Conservation (phyloP, 2,329 filamentous ascomycete species). For the Colletotrichum paranaense region DNA sequence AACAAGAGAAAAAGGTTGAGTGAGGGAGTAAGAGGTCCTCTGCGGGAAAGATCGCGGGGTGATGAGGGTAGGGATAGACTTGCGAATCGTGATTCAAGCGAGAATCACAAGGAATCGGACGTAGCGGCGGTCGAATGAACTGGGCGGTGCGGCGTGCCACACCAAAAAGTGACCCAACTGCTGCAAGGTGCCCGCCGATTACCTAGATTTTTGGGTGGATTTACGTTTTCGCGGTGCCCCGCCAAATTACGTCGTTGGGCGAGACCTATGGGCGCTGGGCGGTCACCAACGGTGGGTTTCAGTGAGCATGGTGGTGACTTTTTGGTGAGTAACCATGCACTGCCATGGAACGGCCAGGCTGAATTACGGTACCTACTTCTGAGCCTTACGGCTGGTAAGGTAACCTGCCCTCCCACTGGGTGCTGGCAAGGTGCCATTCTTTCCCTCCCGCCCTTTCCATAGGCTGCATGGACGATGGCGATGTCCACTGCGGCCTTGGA, state of each 20-base stretch:
- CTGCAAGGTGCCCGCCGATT: not conserved
- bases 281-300: not conserved
- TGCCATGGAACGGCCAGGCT: not conserved
- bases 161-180: not conserved
- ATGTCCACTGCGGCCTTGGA: constrained; percentile 28
- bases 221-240: constrained; percentile 38
- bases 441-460: not conserved
- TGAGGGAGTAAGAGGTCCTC: not conserved
- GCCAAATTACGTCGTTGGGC: constrained; percentile 38
- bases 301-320: not conserved
- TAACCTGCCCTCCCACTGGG: too few species aligned
- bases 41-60: not conserved
- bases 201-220: constrained; percentile 18
- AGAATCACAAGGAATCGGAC: constrained; percentile 14
- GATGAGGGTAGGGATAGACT: constrained; percentile 3
- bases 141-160: not conserved
- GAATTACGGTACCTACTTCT: not conserved
- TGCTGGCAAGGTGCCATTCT: not conserved
- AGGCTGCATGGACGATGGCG: constrained; percentile 1
- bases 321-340: too few species aligned
- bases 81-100: constrained; percentile 11
- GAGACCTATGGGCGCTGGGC: not conserved
- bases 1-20: not conserved
- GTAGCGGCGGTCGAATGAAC: not conserved
- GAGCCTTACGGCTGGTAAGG: constrained; percentile 4